phyloP scores from a whole-genome alignment of 768 basidiomycete genomes.

The Kwoniella bestiolae region DNA sequence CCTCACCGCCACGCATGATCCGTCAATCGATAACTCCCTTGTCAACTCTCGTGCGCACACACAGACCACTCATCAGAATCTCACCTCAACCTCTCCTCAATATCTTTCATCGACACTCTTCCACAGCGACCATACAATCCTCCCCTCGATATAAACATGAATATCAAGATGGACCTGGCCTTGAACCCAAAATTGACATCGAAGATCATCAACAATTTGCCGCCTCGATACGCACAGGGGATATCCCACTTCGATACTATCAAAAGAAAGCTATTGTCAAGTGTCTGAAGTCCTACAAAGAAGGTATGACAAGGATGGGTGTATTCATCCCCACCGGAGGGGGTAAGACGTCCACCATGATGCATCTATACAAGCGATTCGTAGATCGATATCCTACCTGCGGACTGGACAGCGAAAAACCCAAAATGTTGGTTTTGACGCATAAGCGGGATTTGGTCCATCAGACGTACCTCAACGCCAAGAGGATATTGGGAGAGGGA shows the following conservation, averaged over 20 bases:
- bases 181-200: too few relatives aligned
- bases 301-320: slow-evolving; percentile 64
- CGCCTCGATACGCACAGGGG: too few relatives aligned
- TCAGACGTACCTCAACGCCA: slow-evolving; percentile 77
- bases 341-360: slow-evolving; percentile 88
- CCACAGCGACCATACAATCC: too few relatives aligned
- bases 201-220: too few relatives aligned
- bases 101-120: too few relatives aligned
- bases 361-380: slow-evolving; percentile 61
- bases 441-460: slow-evolving; percentile 78
- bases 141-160: too few relatives aligned
- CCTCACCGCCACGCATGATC: not conserved
- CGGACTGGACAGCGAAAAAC: too few relatives aligned
- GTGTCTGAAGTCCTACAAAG: slow-evolving; percentile 70
- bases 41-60: not conserved
- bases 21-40: not conserved
- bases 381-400: too few relatives aligned
- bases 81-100: not conserved
- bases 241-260: slow-evolving; percentile 83
- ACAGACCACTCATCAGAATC: not conserved
- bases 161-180: too few relatives aligned
- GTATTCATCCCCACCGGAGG: slow-evolving; percentile 54
- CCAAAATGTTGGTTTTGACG: slow-evolving; percentile 77
- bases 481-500: slow-evolving; percentile 65
- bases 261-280: slow-evolving; percentile 79